Conservation (phyloP, 2,329 filamentous ascomycete species). For the Fusarium tjaetaba region DNA sequence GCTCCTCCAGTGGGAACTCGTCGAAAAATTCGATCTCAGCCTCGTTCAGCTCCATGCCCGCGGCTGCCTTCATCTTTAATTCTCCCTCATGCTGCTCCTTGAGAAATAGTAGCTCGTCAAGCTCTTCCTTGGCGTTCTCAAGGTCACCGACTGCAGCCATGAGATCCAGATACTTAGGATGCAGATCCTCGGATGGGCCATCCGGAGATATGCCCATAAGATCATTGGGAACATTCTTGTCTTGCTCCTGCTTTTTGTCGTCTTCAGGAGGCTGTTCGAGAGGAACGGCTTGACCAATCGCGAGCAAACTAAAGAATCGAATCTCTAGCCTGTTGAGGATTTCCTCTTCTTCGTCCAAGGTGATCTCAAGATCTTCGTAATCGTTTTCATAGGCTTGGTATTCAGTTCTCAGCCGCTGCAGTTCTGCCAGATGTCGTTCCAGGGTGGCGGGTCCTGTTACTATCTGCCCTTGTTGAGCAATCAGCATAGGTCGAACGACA, state of each 20-base stretch:
- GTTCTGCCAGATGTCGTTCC: constrained; percentile 46
- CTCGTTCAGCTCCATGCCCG: constrained; percentile 44
- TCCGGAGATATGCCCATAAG: constrained; percentile 50
- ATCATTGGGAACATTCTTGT: constrained; percentile 45
- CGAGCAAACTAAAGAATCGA: constrained; percentile 52
- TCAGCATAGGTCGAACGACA: constrained; percentile 50
- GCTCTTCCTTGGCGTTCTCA: constrained; percentile 59
- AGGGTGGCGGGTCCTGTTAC: constrained; percentile 40
- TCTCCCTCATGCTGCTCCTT: constrained; percentile 53
- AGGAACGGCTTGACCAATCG: constrained; percentile 40
- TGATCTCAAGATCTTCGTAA: constrained; percentile 51
- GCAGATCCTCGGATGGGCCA: constrained; percentile 52
- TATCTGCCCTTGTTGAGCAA: constrained; percentile 39
- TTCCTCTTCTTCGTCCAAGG: constrained; percentile 50
- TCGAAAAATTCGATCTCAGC: constrained; percentile 57
- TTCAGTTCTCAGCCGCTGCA: constrained; percentile 52
- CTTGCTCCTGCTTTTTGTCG: constrained; percentile 10
- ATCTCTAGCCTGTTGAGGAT: constrained; percentile 50
- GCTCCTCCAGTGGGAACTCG: constrained; percentile 53
- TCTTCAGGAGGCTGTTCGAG: constrained; percentile 9
- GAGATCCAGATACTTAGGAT: constrained; percentile 59
- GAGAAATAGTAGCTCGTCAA: constrained; percentile 55
- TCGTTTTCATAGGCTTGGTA: constrained; percentile 50
- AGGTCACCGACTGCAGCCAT: constrained; percentile 56
- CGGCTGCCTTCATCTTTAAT: constrained; percentile 46